Evolutionary conservation across 2,329 filamentous ascomycete genomes (phyloP), one percentile per base, ranked within the genome.

Genomic region (Diaporthe citri): DNA sequence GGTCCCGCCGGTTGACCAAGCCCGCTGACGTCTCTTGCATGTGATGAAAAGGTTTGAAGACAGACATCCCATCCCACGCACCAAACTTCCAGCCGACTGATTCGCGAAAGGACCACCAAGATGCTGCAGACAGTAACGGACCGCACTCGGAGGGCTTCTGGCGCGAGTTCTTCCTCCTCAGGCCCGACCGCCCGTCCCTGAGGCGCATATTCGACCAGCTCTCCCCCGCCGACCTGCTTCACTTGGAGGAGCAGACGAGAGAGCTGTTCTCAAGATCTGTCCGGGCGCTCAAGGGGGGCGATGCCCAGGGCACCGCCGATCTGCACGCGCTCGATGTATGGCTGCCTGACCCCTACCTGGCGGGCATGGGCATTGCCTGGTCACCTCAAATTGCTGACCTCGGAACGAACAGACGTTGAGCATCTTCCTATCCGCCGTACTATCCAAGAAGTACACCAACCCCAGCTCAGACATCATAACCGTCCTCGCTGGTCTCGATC

Each of bases 391-490:
- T 39, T 34, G 72, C 72, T 74, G 62, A 74, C 55, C 86, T 86
- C 82, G 86, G 84, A 78, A 51, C 72, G 81, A 78, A 80, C 83
- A 98, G 94, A 98, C 96, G 76, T 89, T 98, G 81, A 95, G 93
- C 83, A 92, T 94, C 64, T 98, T 98, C 84, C 89, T 99, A 82
- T 92, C 93, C 67, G 92, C 92, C 72, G 90, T 97, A 25, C 88
- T 98, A 76, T 90, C 91, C 74, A 99, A 98, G 85, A 95, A 93
- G 83, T 99, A 97, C 83, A 95, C 94, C 34, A 98, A 98, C 80
- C 94, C 96, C 8, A 98, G 95, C 83, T 97, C 97, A 67, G 97
- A 98, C 84, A 94, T 98, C 79, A 98, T 99, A 81, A 92, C 93
- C 74, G 89, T 98, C 46, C 89, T 99, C 66, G 95, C 96, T 6